Evolutionary conservation across 2,329 filamentous ascomycete genomes (phyloP).

Genomic region (Cladorrhinum sp.): DNA sequence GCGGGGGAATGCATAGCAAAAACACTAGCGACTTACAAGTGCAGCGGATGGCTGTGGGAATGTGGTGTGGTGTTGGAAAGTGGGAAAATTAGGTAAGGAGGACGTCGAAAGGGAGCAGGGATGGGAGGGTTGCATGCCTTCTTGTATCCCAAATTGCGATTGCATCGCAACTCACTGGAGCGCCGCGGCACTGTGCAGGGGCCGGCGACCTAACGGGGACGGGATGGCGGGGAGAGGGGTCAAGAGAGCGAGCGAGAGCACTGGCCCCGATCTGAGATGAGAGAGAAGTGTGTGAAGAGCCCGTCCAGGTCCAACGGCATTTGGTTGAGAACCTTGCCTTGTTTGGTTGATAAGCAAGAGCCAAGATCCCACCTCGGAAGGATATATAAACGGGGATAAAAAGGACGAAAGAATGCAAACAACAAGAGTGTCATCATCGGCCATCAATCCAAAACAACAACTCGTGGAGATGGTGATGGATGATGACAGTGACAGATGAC

Average conservation of each 20-base stretch:
- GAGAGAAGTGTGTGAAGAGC: background rate
- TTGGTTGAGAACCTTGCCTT: background rate
- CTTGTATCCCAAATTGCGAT: conserved; percentile 7
- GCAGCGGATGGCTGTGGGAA: background rate
- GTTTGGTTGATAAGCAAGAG: conserved; percentile 12
- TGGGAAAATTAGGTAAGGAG: conserved; percentile 10
- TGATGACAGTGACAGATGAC: background rate
- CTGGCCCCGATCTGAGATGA: conserved; percentile 6
- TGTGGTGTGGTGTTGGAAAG: background rate
- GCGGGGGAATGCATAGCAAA: background rate
- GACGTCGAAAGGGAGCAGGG: background rate
- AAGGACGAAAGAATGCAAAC: background rate
- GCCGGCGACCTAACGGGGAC: conserved; percentile 4
- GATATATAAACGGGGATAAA: conserved; percentile 8
- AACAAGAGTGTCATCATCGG: background rate
- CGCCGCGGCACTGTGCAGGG: conserved; percentile 8
- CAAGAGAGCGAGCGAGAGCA: background rate
- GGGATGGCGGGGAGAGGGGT: conserved; percentile 1
- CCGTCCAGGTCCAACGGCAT: background rate
- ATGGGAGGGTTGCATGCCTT: conserved; percentile 4
- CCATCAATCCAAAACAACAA: background rate
- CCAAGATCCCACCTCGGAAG: conserved; percentile 5
- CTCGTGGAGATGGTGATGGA: background rate
- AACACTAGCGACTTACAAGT: background rate
- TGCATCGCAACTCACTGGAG: conserved; percentile 1